phyloP scores from a whole-genome alignment of 177 flowering plant genomes.

The Telopea speciosissima region DNA sequence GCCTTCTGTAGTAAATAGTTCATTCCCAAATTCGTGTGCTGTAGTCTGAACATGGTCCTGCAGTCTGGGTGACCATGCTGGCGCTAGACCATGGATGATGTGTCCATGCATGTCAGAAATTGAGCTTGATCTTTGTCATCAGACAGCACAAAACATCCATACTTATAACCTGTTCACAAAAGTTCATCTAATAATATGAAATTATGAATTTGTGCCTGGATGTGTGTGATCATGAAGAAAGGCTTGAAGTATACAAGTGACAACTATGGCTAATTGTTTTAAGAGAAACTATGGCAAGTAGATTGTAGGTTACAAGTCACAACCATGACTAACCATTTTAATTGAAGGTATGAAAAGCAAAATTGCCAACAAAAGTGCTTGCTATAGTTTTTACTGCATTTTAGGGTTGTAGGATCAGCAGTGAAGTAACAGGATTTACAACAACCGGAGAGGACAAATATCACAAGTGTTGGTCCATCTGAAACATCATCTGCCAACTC shows the following conservation, averaged over 20 bases:
- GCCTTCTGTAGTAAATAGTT: not conserved
- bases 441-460: not conserved
- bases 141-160: not conserved
- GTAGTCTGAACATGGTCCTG: not conserved
- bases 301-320: no score
- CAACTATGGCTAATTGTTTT: no score
- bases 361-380: no score
- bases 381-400: no score
- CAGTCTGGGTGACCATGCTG: not conserved
- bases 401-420: no score
- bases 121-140: not conserved
- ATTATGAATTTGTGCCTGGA: no score
- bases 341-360: no score
- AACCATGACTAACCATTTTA: no score
- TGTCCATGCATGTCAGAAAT: not conserved
- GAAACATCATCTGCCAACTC: constrained; percentile 50
- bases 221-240: no score
- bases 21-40: not conserved
- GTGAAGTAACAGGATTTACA: no score
- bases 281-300: no score
- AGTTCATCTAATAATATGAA: not conserved
- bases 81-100: not conserved
- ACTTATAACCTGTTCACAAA: not conserved
- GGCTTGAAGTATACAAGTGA: no score
- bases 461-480: not conserved